Base-by-base conservation (phyloP, 768 basidiomycete genomes). In the Termitomyces sp. region DNA sequence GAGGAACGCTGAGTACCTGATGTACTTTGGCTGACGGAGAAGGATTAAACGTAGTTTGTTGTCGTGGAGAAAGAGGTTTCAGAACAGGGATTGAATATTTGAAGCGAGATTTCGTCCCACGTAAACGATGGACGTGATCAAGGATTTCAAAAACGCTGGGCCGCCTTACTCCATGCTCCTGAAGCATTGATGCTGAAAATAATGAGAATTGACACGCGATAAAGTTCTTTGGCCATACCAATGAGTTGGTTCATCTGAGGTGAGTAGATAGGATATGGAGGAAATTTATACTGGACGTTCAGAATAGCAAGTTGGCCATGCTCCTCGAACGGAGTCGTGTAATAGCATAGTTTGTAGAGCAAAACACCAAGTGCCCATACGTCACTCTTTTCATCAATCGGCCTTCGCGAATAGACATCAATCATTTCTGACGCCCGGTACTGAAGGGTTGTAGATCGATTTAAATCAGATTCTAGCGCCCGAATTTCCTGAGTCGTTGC, bases 361-460 rank as follows among this genome's bases (percentile, higher is more conserved):
- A 99, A 75, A 16, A 98, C 94, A 23, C 96, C 97, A 23, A 99
- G 79, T 0, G 97, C 97, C 97, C 97, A 99, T 0, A 99, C 88
- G 65, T 99, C 96, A 70, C 89, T 91, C 74, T 94, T 96, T 70
- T 95, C 93, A 67, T 94, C 93, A 34, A 94, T 81, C 1, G 90
- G 88, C 56, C 90, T 79, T 59, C 91, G 80, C 25, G 88, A 79
- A 70, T 89, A 89, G 0, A 87, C 83, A 67, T 99, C 96, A 16
- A 98, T 89, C 93, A 99, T 97, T 72, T 99, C 97, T 2, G 97
- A 96, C n/a, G 96, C 93, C 43, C 97, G 80, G 68, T 99, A 99
- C 69, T 98, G 97, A 59, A 98, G 77, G 3, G 97, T 99, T 2
- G 97, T 99, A 66, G 97, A 90, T 63, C 88, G 82, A 69, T 96